Conservation (phyloP, 257 asterid genomes). For the Leonotis leonurus region DNA sequence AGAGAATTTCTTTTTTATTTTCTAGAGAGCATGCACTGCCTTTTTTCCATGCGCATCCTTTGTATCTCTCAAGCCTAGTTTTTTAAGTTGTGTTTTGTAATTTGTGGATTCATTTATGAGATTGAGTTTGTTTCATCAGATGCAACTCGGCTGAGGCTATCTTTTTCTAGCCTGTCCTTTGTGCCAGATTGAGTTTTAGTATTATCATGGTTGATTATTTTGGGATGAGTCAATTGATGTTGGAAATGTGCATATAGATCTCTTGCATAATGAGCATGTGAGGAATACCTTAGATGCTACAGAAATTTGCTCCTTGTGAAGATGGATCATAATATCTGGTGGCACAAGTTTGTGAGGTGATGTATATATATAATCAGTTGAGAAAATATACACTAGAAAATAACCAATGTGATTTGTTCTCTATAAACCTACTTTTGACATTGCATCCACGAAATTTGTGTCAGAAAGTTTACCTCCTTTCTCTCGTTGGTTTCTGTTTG, state of each 20-base stretch:
- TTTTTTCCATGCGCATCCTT: background rate
- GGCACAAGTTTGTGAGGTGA: too few relatives aligned
- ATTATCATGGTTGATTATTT: conserved; percentile 4
- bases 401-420: too few relatives aligned
- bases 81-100: background rate
- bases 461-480: too few relatives aligned
- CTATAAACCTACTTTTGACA: too few relatives aligned
- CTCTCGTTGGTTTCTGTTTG: background rate
- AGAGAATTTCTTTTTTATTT: background rate
- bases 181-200: conserved; percentile 3
- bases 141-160: background rate
- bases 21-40: background rate
- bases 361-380: too few relatives aligned
- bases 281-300: too few relatives aligned
- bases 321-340: too few relatives aligned
- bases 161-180: background rate
- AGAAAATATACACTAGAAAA: too few relatives aligned
- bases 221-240: background rate
- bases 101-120: background rate
- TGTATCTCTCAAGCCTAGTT: background rate
- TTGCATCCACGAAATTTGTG: too few relatives aligned
- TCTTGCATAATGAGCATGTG: too few relatives aligned
- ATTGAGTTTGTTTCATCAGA: conserved; percentile 1
- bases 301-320: too few relatives aligned
- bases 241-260: background rate